Conservation (phyloP, 805 yeast genomes). For the Phaffomyces antillensis region DNA sequence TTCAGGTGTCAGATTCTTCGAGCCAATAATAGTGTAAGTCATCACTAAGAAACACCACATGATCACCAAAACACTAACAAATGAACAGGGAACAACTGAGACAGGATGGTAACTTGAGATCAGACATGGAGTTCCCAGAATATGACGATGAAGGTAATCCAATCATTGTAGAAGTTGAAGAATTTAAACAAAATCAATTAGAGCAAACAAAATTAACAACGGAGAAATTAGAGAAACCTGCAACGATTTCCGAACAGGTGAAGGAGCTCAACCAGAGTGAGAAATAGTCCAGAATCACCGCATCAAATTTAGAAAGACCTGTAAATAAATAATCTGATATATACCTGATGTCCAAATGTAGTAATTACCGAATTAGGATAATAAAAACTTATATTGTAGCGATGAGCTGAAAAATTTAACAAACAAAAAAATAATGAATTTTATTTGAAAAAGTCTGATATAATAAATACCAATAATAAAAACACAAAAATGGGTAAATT, state of each 20-base stretch:
- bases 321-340: neutral
- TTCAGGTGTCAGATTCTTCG: slow-evolving; percentile 58
- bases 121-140: slow-evolving; percentile 51
- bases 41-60: neutral
- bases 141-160: slow-evolving; percentile 39
- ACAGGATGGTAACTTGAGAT: slow-evolving; percentile 58
- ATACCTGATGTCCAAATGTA: neutral
- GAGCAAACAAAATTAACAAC: slow-evolving; percentile 2
- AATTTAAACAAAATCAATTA: slow-evolving; percentile 1
- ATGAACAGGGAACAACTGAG: slow-evolving; percentile 46
- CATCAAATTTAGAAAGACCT: neutral
- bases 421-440: neutral
- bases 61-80: slow-evolving; percentile 4
- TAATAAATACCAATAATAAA: neutral
- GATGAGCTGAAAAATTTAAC: slow-evolving; percentile 7
- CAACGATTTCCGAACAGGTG: slow-evolving; percentile 1
- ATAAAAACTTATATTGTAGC: neutral
- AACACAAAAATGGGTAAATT: slow-evolving; percentile 56
- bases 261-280: neutral
- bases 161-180: slow-evolving; percentile 19
- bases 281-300: neutral
- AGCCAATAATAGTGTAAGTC: slow-evolving; percentile 62
- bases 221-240: neutral
- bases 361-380: slow-evolving; percentile 3
- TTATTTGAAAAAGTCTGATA: neutral